Base-by-base conservation (phyloP, 2,329 filamentous ascomycete species). In the Venturia oleaginea region DNA sequence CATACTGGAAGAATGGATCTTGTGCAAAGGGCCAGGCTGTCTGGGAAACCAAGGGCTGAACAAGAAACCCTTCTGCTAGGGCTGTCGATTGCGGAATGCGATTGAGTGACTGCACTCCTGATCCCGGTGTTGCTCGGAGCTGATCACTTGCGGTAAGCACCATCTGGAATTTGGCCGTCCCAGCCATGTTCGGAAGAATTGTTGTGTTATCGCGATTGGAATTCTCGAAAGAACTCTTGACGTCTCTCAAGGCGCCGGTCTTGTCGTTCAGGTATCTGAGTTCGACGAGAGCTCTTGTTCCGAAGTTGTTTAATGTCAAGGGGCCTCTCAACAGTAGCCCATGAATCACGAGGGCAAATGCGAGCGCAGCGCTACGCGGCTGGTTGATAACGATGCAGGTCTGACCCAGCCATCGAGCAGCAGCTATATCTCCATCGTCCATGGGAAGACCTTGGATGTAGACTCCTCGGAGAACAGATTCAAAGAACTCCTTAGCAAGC, bases 341-440 rank as follows among this genome's bases (percentile, higher is more conserved):
- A 43, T 73, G 67, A 17, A 70, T 67, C 11, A 71, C 71, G 17
- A 73, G 67, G n/a, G 70, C 68, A 65, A 71, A 73, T 1, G 71
- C 72, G 3, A 73, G 63, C 11, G 68, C 68, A 15, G 72, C 69
- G 65, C 73, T 73, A 5, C 68, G 34, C 24, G 70, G 67, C 48
- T 74, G 69, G 40, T 70, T 69, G 15, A 71, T 66, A 11, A 72
- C 69, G 2, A 74, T 65, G 61, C 72, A 74, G 17, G 69, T 67
- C 62, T 74, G 72, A 10, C 72, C 72, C 13, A 74, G 68, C 72
- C 72, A 74, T 17, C 71, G 68, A 22, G 71, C 70, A 27, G 72
- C 71, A 15, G 72, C 71, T 40, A 74, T 72, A 59, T 73, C 72
- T 3, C 71, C 72, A 46, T 73, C 71, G 43, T 73, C 72, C 1